Base-by-base conservation (phyloP, 2,329 filamentous ascomycete genomes). In the Fusarium avenaceum region DNA sequence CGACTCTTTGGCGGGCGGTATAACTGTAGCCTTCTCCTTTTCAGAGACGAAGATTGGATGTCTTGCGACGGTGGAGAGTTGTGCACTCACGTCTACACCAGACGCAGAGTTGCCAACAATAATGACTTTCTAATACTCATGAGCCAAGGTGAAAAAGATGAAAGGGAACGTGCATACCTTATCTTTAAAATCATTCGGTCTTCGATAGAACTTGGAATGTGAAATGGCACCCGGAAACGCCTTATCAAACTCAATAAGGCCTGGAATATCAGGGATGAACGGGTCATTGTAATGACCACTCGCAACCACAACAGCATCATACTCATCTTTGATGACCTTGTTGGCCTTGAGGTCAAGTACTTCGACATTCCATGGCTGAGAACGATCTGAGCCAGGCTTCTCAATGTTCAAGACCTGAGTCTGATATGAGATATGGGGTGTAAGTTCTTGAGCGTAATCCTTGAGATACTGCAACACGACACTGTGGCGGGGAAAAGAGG, bases 21-120 rank as follows among this genome's bases (percentile, higher is more conserved):
- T 61, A 72, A 50, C 82, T 13, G 45, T 61, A 15, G 65, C 42
- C 26, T 72, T 69, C 22, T 72, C 71, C 81, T 75, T 85, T 79
- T 76, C 89, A 80, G 76, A 89, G 72, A 83, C 76, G 19, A 93
- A 77, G 0, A 94, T 75, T 4, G 86, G 87, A 0, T 78, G 78
- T 63, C 82, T 77, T 72, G 85, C 87, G 42, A 86, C 79, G 3
- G 79, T 74, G 10, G 82, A 83, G 30, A 93, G 87, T 68, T 93
- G 91, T 1, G 80, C 80, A 28, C 87, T 87, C 50, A 94, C 89
- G 70, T 94, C 92, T 35, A 91, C 80, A 3, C 90, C 92, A 0
- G 90, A 93, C 0, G 90, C 90, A 1, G 88, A 89, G 73, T 89
- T 92, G 7, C 92, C 92, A 0, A 94, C 85, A 0, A 94, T 83